Conservation (phyloP, 441 rosid species). For the Isatis lusitanica region DNA sequence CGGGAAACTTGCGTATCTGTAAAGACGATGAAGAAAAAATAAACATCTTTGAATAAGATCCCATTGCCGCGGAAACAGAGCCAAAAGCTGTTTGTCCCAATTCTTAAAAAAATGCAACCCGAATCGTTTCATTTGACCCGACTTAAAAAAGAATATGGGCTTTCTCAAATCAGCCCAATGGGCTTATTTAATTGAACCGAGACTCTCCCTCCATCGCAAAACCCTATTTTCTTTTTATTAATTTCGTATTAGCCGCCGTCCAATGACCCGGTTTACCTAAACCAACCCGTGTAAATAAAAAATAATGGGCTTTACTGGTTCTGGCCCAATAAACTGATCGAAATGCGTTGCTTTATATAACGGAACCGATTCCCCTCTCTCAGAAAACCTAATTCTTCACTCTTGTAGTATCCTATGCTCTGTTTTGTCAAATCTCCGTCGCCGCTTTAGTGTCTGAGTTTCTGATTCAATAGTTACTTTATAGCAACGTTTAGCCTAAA, state of each 20-base stretch:
- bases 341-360: not conserved
- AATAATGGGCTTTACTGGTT: not conserved
- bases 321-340: slow-evolving; percentile 1
- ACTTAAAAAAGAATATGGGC: not conserved
- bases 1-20: slow-evolving; percentile 16
- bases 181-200: not conserved
- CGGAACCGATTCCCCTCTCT: not conserved
- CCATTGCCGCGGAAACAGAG: slow-evolving; percentile 14
- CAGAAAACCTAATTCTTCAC: not conserved
- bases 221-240: not conserved
- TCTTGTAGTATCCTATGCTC: not conserved
- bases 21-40: slow-evolving; percentile 3
- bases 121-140: not conserved
- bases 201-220: not conserved
- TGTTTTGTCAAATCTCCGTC: not conserved
- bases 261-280: not conserved
- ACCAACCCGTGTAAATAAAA: not conserved
- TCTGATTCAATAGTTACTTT: not conserved
- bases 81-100: too few species aligned
- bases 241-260: not conserved
- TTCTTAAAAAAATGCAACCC: too few species aligned
- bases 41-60: slow-evolving; percentile 16
- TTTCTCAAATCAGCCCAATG: not conserved
- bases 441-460: not conserved
- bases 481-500: not conserved